Evolutionary conservation across 2,329 filamentous ascomycete genomes (phyloP).

Genomic region (Sclerotinia spermophila): DNA sequence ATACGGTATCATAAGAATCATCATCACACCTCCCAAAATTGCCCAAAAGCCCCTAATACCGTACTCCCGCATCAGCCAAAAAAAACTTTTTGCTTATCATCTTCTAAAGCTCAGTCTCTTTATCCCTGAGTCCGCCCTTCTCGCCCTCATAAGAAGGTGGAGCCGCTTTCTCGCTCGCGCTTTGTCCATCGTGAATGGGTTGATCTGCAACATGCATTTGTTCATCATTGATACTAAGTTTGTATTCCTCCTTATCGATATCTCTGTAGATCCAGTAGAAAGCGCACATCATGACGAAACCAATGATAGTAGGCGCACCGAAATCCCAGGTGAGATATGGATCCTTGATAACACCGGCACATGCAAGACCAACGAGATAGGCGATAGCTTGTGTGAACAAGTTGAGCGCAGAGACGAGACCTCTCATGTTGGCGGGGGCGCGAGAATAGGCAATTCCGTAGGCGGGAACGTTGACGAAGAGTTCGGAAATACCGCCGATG

Average conservation of each 20-base stretch:
- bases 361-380: conserved; percentile 45
- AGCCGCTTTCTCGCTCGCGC: background rate
- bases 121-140: background rate
- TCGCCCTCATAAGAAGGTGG: conserved; percentile 8
- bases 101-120: background rate
- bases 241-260: conserved; percentile 47
- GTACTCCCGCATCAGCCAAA: background rate
- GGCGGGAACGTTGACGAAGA: conserved; percentile 51
- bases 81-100: background rate
- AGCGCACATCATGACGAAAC: conserved; percentile 42
- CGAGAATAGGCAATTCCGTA: conserved; percentile 52
- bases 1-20: conserved; percentile 17
- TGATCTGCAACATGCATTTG: conserved; percentile 3
- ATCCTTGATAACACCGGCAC: conserved; percentile 46
- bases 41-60: background rate
- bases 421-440: conserved; percentile 50
- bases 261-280: conserved; percentile 48
- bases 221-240: conserved; percentile 39
- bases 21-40: background rate
- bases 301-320: conserved; percentile 46
- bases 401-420: conserved; percentile 49
- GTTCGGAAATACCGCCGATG: conserved; percentile 47
- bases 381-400: conserved; percentile 47
- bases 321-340: conserved; percentile 50
- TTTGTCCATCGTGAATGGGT: background rate